phyloP scores from a whole-genome alignment of 306 rosid genomes.

The Ammopiptanthus mongolicus region DNA sequence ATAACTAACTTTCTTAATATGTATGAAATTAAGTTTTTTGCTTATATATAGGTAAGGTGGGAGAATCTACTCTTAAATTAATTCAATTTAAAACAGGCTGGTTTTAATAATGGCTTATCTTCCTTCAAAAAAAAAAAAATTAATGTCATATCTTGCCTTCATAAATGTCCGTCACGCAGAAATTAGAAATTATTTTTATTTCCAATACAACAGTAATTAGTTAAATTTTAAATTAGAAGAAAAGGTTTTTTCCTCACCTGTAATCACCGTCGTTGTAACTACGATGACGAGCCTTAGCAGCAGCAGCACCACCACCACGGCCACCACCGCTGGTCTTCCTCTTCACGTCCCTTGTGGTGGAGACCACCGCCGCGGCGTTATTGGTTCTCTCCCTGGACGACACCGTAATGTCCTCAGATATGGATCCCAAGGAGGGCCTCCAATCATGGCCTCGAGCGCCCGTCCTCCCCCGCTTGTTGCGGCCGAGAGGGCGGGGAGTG shows the following conservation, averaged over 20 bases:
- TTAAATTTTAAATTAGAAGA: too few relatives aligned
- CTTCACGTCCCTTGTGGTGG: background rate
- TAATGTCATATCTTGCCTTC: too few relatives aligned
- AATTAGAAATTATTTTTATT: too few relatives aligned
- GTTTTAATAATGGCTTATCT: too few relatives aligned
- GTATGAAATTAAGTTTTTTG: too few relatives aligned
- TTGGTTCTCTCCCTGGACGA: background rate
- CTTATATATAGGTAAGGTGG: too few relatives aligned
- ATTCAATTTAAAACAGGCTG: too few relatives aligned
- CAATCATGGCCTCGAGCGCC: constrained; percentile 18
- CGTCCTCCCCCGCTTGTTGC: constrained; percentile 6
- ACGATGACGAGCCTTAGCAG: constrained; percentile 10
- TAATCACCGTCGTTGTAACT: constrained; percentile 26
- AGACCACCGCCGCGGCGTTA: background rate
- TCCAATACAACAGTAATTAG: too few relatives aligned
- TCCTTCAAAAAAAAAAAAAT: too few relatives aligned
- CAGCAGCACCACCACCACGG: background rate
- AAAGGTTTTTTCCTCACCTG: constrained; percentile 34
- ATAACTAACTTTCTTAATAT: too few relatives aligned
- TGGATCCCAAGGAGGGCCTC: constrained; percentile 59
- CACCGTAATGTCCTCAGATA: constrained; percentile 38
- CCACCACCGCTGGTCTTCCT: background rate
- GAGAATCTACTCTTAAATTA: too few relatives aligned
- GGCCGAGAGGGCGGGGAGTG: background rate
- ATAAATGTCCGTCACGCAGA: too few relatives aligned